Evolutionary conservation across 176 grass and related monocot species (phyloP), one percentile per base, ranked within the genome.

Genomic region (Aegilops sharonensis): DNA sequence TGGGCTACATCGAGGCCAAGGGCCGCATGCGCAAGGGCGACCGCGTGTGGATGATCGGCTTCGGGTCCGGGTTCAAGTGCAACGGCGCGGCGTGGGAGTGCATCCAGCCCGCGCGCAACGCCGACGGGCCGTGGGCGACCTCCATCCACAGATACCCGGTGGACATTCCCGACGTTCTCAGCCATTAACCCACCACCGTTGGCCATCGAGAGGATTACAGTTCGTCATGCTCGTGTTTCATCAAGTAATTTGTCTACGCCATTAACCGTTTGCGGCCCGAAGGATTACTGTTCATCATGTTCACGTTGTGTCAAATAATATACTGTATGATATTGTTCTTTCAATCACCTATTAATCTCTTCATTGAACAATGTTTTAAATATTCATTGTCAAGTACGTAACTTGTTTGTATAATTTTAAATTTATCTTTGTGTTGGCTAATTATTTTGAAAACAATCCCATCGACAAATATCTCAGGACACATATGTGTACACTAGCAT

Each of bases 61-160:
- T 94, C 61, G 95, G 95, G 5, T 92, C 92, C 4, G 95, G 95
- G 2, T 97, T 97, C 92, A 94, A 94, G 88, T 97, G 95, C 90
- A 97, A 97, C 84, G 92, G 92, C 65, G 90, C 89, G 7, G 82
- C 87, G 6, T 97, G 95, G 95, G 91, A 91, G 92, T 92, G 92
- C 79, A 75, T 96, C 48, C 52, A 39, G 68, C 88, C 92, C 2
- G 6, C 90, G 18, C 27, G 48, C 59, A 68, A 18, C 64, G 84
- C 79, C 9, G 82, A 87, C 7, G 92, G 92, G 10, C 89, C 92
- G 0, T 94, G 92, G 92, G 84, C 54, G 72, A 87, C 85, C 3
- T 84, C 80, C 14, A 81, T 62, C 60, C 60, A 62, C 60, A 62
- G 9, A 24, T 62, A 62, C 60, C 60, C 60, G 21, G 60, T 62